Evolutionary conservation across 805 yeast species (phyloP).

Genomic region (Suhomyces kilbournensis): DNA sequence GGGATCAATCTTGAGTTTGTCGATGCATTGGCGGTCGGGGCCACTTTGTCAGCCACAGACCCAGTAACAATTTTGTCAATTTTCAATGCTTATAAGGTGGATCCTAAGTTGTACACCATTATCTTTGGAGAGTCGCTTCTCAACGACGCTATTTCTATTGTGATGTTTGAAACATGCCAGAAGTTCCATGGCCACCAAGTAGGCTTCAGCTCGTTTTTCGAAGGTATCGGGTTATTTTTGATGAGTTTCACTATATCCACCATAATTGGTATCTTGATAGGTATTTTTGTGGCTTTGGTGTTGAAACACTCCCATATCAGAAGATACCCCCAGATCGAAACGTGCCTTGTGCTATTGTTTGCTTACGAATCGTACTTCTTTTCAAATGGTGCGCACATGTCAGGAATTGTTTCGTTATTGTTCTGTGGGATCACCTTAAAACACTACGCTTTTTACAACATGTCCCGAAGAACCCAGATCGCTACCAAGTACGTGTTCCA

Average conservation of each 20-base stretch:
- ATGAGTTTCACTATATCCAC: constrained; percentile 92
- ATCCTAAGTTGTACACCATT: constrained; percentile 94
- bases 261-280: constrained; percentile 83
- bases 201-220: constrained; percentile 72
- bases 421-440: constrained; percentile 96
- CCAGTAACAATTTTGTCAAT: constrained; percentile 96
- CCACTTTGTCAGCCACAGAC: constrained; percentile 96
- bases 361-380: constrained; percentile 97
- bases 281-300: constrained; percentile 83
- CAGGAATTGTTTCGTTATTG: constrained; percentile 91
- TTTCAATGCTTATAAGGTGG: constrained; percentile 96
- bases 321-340: constrained; percentile 95
- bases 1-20: constrained; percentile 86
- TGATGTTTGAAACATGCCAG: constrained; percentile 98
- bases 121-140: constrained; percentile 94
- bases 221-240: constrained; percentile 89
- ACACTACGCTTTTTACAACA: constrained; percentile 95
- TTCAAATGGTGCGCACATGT: constrained; percentile 99
- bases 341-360: constrained; percentile 83
- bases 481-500: constrained; percentile 95
- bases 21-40: constrained; percentile 97
- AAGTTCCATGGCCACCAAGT: constrained; percentile 85
- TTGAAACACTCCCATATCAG: constrained; percentile 90
- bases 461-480: constrained; percentile 95
- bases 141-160: constrained; percentile 97